Conservation (phyloP, 2,329 filamentous ascomycete species). For the Fragosphaeria purpurea region DNA sequence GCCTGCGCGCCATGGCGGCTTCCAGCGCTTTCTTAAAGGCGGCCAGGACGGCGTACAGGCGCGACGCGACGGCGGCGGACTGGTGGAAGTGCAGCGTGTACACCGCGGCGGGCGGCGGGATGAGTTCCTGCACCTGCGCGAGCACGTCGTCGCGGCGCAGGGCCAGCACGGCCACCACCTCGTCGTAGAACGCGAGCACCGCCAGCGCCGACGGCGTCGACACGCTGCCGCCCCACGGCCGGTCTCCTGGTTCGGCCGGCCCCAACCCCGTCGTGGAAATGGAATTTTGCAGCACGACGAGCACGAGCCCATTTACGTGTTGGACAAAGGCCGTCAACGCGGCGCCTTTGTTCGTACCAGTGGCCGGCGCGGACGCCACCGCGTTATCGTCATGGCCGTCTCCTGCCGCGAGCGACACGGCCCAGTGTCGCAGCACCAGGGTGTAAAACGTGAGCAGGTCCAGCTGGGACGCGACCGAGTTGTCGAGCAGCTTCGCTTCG, state of each 20-base stretch:
- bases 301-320: slow-evolving; percentile 45
- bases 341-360: not conserved
- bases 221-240: not conserved
- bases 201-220: slow-evolving; percentile 31
- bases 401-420: slow-evolving; percentile 31
- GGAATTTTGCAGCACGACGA: slow-evolving; percentile 49
- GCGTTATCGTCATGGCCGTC: slow-evolving; percentile 12
- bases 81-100: slow-evolving; percentile 61
- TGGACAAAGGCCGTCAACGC: slow-evolving; percentile 33
- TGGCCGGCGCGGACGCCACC: not conserved
- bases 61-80: slow-evolving; percentile 54
- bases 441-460: slow-evolving; percentile 59
- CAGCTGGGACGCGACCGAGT: slow-evolving; percentile 41
- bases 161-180: slow-evolving; percentile 46
- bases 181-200: slow-evolving; percentile 62
- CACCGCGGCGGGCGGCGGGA: slow-evolving; percentile 57
- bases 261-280: slow-evolving; percentile 25
- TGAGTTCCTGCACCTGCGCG: slow-evolving; percentile 50
- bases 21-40: slow-evolving; percentile 69
- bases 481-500: slow-evolving; percentile 40
- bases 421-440: slow-evolving; percentile 53
- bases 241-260: too few species aligned
- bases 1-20: slow-evolving; percentile 36
- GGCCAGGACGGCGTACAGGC: slow-evolving; percentile 59
- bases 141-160: slow-evolving; percentile 35